These are phyloP conservation scores for Platismatia glauca DNA, from an alignment of 495 filamentous ascomycete genomes.

Conservation along the genomic window DNA sequence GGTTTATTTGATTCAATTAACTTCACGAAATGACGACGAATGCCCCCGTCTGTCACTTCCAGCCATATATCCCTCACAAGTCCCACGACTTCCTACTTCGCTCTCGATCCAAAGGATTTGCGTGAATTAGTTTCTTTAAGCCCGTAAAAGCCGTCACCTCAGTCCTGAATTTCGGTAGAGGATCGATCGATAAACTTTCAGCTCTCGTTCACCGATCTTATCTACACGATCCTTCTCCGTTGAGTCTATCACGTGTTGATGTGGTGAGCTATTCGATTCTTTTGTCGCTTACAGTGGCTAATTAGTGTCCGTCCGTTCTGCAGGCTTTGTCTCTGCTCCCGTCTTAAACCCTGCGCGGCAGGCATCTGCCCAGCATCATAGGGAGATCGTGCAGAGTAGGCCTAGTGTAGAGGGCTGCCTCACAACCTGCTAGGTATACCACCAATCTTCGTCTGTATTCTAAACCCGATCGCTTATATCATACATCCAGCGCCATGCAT, in stretches of 20 bases:
- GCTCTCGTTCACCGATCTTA: not conserved
- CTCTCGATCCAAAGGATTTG: not conserved
- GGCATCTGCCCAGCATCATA: not conserved
- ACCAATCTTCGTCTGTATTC: not conserved
- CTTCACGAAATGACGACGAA: not conserved
- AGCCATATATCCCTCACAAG: not conserved
- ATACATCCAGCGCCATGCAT: constrained; percentile 19
- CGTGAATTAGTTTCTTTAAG: not conserved
- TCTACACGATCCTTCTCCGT: not conserved
- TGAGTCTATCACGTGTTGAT: not conserved
- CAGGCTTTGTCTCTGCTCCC: not conserved
- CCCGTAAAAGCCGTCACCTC: not conserved
- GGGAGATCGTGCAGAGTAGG: not conserved
- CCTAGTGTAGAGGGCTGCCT: too few species aligned
- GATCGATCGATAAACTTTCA: not conserved
- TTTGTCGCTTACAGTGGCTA: not conserved
- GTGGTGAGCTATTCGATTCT: not conserved
- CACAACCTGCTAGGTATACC: not conserved
- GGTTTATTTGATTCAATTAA: not conserved
- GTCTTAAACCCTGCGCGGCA: not conserved
- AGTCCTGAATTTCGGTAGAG: not conserved
- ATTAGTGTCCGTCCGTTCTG: not conserved
- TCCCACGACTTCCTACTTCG: not conserved
- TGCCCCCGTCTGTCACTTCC: not conserved
- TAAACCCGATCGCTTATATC: not conserved